Conservation (phyloP, 2,329 filamentous ascomycete genomes). For the Aureobasidium sp. region DNA sequence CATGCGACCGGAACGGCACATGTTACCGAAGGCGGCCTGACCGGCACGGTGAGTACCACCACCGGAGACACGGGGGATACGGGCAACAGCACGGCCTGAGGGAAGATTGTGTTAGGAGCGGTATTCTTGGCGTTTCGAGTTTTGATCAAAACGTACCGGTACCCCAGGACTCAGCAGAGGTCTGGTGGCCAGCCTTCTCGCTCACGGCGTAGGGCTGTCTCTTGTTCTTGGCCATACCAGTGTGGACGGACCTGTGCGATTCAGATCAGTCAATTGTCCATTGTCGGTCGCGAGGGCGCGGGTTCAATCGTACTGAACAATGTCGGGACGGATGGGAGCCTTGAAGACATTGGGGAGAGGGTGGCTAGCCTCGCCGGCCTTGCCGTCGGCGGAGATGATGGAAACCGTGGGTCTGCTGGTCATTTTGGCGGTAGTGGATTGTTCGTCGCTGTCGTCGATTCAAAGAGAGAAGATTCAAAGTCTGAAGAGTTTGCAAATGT, state of each 20-base stretch:
- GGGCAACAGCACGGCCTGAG: slow-evolving; percentile 92
- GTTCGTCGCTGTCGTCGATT: slow-evolving; percentile 11
- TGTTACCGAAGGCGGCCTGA: slow-evolving; percentile 99
- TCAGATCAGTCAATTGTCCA: slow-evolving; percentile 20
- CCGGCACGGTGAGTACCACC: slow-evolving; percentile 99
- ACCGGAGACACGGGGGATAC: slow-evolving; percentile 99
- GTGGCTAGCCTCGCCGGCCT: slow-evolving; percentile 79
- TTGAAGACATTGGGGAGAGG: slow-evolving; percentile 95
- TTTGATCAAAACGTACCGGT: slow-evolving; percentile 57
- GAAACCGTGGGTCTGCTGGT: slow-evolving; percentile 95
- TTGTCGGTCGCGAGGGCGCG: not conserved
- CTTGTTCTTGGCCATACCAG: slow-evolving; percentile 99
- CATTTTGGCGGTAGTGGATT: slow-evolving; percentile 48
- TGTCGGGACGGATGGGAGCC: slow-evolving; percentile 95
- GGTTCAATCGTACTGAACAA: slow-evolving; percentile 72
- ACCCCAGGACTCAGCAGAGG: slow-evolving; percentile 99
- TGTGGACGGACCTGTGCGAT: slow-evolving; percentile 63
- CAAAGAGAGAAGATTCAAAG: not conserved
- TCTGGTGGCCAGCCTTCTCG: slow-evolving; percentile 99
- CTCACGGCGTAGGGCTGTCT: slow-evolving; percentile 98
- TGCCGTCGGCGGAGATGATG: slow-evolving; percentile 93
- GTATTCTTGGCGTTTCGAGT: slow-evolving; percentile 14
- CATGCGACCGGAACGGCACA: slow-evolving; percentile 99
- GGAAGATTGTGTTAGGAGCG: slow-evolving; percentile 1
- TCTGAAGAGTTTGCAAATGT: not conserved